phyloP scores from a whole-genome alignment of 139 green algal genomes.

The Asterochloris sp. region DNA sequence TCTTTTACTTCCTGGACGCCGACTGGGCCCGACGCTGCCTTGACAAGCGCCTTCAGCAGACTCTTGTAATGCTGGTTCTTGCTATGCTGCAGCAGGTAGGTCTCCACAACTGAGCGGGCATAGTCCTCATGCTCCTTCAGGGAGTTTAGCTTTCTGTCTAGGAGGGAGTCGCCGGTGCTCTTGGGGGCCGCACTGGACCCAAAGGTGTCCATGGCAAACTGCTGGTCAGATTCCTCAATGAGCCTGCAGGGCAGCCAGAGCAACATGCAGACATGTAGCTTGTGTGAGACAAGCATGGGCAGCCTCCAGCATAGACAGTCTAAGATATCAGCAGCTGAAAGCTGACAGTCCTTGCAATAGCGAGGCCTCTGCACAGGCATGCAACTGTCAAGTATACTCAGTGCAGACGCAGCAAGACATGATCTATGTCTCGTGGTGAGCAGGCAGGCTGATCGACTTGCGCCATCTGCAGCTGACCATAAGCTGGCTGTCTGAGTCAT shows the following conservation, averaged over 20 bases:
- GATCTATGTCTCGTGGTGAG: too few species aligned
- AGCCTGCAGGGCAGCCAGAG: slow-evolving; percentile 35
- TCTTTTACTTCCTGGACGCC: slow-evolving; percentile 63
- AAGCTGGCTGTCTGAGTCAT: too few species aligned
- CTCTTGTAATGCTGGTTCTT: slow-evolving; percentile 61
- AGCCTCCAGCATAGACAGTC: too few species aligned
- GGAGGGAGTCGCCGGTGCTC: too few species aligned
- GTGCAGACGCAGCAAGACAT: too few species aligned
- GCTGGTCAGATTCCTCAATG: slow-evolving; percentile 68
- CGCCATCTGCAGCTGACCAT: too few species aligned
- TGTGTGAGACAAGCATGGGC: neutral
- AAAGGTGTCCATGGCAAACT: slow-evolving; percentile 68
- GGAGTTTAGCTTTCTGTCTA: slow-evolving; percentile 48
- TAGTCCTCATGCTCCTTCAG: slow-evolving; percentile 76
- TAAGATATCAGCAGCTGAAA: too few species aligned
- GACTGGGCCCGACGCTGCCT: slow-evolving; percentile 28
- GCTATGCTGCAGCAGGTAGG: slow-evolving; percentile 55
- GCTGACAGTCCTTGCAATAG: too few species aligned
- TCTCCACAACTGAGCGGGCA: slow-evolving; percentile 31
- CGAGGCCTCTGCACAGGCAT: too few species aligned
- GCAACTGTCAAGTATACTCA: too few species aligned
- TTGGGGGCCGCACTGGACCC: slow-evolving; percentile 18
- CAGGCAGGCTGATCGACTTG: too few species aligned
- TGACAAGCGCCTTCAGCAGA: slow-evolving; percentile 53
- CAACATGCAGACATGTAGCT: neutral